Base-by-base conservation (phyloP, 805 yeast species). In the Yamadazyma phyllophila region DNA sequence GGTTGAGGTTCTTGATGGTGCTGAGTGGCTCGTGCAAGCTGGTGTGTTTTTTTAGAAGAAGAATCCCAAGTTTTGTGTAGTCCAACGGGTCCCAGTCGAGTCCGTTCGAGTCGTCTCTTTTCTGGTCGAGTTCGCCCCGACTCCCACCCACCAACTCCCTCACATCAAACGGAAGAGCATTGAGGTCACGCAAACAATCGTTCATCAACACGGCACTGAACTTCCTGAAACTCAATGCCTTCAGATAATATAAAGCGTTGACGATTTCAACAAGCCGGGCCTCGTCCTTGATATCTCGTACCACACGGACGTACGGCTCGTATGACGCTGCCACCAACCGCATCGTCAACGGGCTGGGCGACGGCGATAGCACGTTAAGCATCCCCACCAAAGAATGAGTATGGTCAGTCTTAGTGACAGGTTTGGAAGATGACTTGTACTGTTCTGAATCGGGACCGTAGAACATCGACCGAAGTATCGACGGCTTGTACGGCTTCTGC, bases 11-110 rank as follows among this genome's bases (percentile, higher is more conserved):
- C 42, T 58, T 59, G 11, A 67, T 51, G 11, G 70, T 65, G 46
- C 48, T 48, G 26, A 66, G 46, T 7, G 74, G 73, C 39, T 58
- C 56, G 36, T 59, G 59, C 38, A 68, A 47, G 39, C 63, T 71
- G 40, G 69, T 62, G 54, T 56, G 64, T 50, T 71, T 71, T 47
- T 67, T 67, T 47, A 71, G 46, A 16, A 69, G 50, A 10, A 69
- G 47, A n/a, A 69, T 58, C 15, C 60, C 53, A 31, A 67, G 53
- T 44, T 66, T 66, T 7, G 50, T 43, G n/a, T 55, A 52, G 39
- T 62, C 59, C n/a, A 52, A 7, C 24, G 3, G 24, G 6, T 20
- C 24, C 40, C 8, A 36, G 7, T 11, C 45, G 39, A 44, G 59
- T 48, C 5, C 45, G 41, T 27, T 44, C 30, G 6, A 38, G 36